A percentile compares a stretch with the other conserved stretches of the same genome.
Evolutionary conservation across 306 rosid genomes (phyloP).

Genomic region (Macrotyloma uniflorum): DNA sequence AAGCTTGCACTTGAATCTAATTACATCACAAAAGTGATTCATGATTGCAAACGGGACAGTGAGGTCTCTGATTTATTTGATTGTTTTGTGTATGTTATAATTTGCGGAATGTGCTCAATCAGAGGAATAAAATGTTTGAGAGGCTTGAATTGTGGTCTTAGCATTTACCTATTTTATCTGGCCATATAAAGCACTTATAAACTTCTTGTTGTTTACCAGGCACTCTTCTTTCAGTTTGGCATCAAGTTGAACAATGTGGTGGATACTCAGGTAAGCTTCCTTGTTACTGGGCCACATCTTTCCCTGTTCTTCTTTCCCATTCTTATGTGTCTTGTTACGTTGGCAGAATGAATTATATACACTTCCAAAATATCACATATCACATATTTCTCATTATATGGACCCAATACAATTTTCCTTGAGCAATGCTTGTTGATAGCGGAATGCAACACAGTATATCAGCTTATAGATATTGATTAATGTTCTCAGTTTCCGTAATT

Average conservation of each 20-base stretch:
- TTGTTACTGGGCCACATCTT: not conserved
- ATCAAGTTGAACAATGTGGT: conserved; percentile 96
- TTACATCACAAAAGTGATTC: conserved; percentile 92
- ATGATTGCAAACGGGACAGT: conserved; percentile 98
- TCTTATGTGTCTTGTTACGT: conserved; percentile 21
- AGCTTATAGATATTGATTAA: not conserved
- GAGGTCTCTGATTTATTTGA: conserved; percentile 69
- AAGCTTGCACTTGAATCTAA: conserved; percentile 97
- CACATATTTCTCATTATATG: too few relatives aligned
- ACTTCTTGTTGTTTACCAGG: conserved; percentile 57
- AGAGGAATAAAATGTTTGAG: not conserved
- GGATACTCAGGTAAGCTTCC: conserved; percentile 90
- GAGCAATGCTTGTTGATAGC: conserved; percentile 1
- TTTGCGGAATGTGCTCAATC: not conserved
- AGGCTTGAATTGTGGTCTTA: conserved; percentile 18
- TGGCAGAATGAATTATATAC: conserved; percentile 24
- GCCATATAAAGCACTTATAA: conserved; percentile 20
- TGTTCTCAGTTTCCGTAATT: not conserved
- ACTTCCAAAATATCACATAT: not conserved
- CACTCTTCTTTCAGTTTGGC: conserved; percentile 93
- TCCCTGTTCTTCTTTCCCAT: not conserved
- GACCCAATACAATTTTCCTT: not conserved
- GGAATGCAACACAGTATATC: conserved; percentile 21
- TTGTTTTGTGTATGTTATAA: too few relatives aligned
- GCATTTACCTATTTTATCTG: conserved; percentile 10